These are phyloP conservation scores for Exophiala phaeomuriformis DNA, from an alignment of 2,329 filamentous ascomycete species.

Conservation along the genomic window DNA sequence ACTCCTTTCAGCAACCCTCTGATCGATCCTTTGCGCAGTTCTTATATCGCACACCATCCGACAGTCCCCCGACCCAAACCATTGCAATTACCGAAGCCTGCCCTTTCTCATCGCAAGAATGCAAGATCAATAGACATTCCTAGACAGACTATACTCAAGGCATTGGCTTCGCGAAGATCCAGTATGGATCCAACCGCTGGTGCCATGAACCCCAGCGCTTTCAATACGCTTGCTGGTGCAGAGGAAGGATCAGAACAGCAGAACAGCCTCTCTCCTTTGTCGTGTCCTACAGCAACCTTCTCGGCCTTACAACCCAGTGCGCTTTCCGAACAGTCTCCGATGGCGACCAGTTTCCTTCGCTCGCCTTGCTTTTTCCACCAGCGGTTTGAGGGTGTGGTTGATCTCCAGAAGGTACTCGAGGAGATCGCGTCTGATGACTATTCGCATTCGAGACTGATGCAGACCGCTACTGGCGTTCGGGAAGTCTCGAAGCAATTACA, in stretches of 20 bases:
- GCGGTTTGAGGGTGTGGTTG: conserved; percentile 90
- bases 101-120: conserved; percentile 43
- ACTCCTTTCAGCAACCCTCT: conserved; percentile 23
- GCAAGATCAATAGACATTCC: conserved; percentile 60
- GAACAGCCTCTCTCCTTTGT: conserved; percentile 42
- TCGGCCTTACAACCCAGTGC: conserved; percentile 43
- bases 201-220: conserved; percentile 9
- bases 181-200: conserved; percentile 53
- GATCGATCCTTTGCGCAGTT: conserved; percentile 28
- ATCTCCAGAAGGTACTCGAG: conserved; percentile 89
- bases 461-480: conserved; percentile 88
- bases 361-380: conserved; percentile 98
- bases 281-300: conserved; percentile 56
- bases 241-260: conserved; percentile 20
- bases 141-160: conserved; percentile 75
- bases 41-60: conserved; percentile 26
- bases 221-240: conserved; percentile 3
- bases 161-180: conserved; percentile 57
- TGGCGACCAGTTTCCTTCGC: conserved; percentile 58
- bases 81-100: conserved; percentile 33
- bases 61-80: conserved; percentile 31
- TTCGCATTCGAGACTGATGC: conserved; percentile 87
- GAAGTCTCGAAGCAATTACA: conserved; percentile 95
- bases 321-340: conserved; percentile 40
- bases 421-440: conserved; percentile 84